phyloP scores from a whole-genome alignment of 768 basidiomycete genomes.

The Trametes punicea region DNA sequence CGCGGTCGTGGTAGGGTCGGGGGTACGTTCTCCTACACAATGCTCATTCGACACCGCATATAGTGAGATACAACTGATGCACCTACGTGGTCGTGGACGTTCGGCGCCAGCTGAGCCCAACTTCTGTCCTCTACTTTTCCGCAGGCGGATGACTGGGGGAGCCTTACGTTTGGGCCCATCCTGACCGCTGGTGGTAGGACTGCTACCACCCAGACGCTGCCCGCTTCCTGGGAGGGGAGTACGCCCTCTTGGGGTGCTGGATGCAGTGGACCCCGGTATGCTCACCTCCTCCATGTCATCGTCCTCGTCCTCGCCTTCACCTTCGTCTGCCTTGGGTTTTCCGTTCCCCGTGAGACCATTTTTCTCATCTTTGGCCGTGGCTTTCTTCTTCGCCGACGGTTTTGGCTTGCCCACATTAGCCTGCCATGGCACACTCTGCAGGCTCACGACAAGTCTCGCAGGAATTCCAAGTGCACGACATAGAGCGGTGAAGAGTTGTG shows the following conservation, averaged over 20 bases:
- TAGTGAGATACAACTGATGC: background rate
- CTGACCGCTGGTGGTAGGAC: slow-evolving; percentile 30
- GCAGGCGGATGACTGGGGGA: slow-evolving; percentile 52
- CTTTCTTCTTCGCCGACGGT: slow-evolving; percentile 38
- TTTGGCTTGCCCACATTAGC: slow-evolving; percentile 58
- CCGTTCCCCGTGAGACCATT: slow-evolving; percentile 36
- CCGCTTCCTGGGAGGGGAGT: slow-evolving; percentile 38
- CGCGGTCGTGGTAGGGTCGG: slow-evolving; percentile 61
- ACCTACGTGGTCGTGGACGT: slow-evolving; percentile 18
- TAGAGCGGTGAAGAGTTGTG: slow-evolving; percentile 88
- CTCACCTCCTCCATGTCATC: slow-evolving; percentile 37
- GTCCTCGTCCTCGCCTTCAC: background rate
- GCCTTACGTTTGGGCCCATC: slow-evolving; percentile 60
- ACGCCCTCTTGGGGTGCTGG: slow-evolving; percentile 24
- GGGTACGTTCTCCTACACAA: slow-evolving; percentile 28
- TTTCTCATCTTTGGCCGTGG: background rate
- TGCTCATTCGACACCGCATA: background rate
- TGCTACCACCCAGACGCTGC: slow-evolving; percentile 36
- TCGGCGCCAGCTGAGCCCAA: slow-evolving; percentile 29
- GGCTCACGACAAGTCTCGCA: slow-evolving; percentile 79
- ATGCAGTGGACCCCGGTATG: slow-evolving; percentile 19
- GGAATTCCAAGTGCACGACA: slow-evolving; percentile 86
- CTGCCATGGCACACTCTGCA: slow-evolving; percentile 94
- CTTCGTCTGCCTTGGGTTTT: slow-evolving; percentile 8
- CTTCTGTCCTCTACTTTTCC: slow-evolving; percentile 49